Percentiles rank a stretch among this genome's conserved stretches.
Evolutionary conservation across 2,329 filamentous ascomycete genomes (phyloP).

Genomic region (Penicillium italicum): DNA sequence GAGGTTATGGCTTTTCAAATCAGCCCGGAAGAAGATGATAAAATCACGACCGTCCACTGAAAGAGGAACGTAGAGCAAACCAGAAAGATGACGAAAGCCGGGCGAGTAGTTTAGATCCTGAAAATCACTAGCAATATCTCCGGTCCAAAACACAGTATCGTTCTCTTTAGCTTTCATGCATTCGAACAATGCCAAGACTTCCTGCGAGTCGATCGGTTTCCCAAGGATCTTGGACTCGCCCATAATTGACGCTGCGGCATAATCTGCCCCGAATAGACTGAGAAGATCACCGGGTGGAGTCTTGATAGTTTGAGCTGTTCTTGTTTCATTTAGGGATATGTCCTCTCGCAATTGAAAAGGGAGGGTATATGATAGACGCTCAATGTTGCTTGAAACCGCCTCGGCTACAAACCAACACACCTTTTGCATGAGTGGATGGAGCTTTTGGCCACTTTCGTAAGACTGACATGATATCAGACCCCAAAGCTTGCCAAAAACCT

Average conservation of each 20-base stretch:
- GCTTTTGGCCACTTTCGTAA: conserved; percentile 74
- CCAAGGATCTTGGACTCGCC: conserved; percentile 83
- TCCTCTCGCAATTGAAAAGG: conserved; percentile 78
- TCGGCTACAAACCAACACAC: conserved; percentile 86
- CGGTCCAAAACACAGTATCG: conserved; percentile 69
- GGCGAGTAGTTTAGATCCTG: conserved; percentile 74
- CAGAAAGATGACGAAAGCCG: conserved; percentile 72
- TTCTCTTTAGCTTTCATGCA: conserved; percentile 72
- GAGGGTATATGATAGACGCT: conserved; percentile 77
- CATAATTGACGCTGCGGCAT: conserved; percentile 73
- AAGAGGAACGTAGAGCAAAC: conserved; percentile 74
- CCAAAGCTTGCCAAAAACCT: conserved; percentile 80
- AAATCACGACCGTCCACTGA: conserved; percentile 73
- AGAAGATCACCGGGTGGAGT: conserved; percentile 79
- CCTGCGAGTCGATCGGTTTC: conserved; percentile 68
- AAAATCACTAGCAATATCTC: conserved; percentile 70
- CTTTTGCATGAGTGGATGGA: conserved; percentile 82
- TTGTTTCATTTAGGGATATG: conserved; percentile 67
- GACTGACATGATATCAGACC: conserved; percentile 81
- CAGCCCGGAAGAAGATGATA: conserved; percentile 78
- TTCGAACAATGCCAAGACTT: conserved; percentile 76
- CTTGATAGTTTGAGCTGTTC: conserved; percentile 71
- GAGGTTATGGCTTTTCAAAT: conserved; percentile 42
- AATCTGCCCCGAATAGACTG: conserved; percentile 78
- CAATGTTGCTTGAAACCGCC: conserved; percentile 78